Evolutionary conservation across 2,329 filamentous ascomycete genomes (phyloP), one percentile per base, ranked within the genome.

Genomic region (Helicocarpus griseus): DNA sequence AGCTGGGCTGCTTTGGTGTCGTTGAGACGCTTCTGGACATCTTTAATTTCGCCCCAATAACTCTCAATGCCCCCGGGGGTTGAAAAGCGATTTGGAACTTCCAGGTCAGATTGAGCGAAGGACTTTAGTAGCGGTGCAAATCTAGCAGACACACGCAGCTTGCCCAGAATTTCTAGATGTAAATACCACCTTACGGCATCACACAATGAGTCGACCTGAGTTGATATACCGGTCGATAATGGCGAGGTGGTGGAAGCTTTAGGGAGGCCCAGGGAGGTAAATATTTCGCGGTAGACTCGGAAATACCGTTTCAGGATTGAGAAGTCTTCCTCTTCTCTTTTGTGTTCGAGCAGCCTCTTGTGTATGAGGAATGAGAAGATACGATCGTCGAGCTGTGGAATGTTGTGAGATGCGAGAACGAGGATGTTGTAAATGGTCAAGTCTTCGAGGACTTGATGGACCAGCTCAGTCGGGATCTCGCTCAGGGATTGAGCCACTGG

Each of bases 361-460:
- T 33, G n/a, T 22, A 22, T n/a, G 3, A 46, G 43, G 28, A 13
- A 33, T 31, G 43, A 29, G 28, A 21, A 33, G 43, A 46, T 46
- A 14, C 28, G 43, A 4, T 29, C n/a, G 28, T 46, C 28, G 4
- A 46, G 26, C 3, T 17, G n/a, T 22, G 28, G 43, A 7, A 21
- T 21, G 17, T 22, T 33, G 28, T 43, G 39, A 13, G 39, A 14
- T 28, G 39, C 22, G 11, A 43, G 39, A 14, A 26, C 19, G 39
- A 43, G 39, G 39, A 35, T 49, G 17, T 49, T 17, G 28, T 17
- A 49, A 14, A 49, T 39, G 8, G 26, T 40, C 14, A 61, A 41
- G 36, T 62, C 59, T 38, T 57, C 47, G 45, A 62, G 54, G 29
- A 61, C 57, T 26, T 58, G 50, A 41, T 59, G 51, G 1, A 57